Evolutionary conservation across 306 rosid genomes (phyloP), one percentile per base, ranked within the genome.

Genomic region (Hylodesmum podocarpum): DNA sequence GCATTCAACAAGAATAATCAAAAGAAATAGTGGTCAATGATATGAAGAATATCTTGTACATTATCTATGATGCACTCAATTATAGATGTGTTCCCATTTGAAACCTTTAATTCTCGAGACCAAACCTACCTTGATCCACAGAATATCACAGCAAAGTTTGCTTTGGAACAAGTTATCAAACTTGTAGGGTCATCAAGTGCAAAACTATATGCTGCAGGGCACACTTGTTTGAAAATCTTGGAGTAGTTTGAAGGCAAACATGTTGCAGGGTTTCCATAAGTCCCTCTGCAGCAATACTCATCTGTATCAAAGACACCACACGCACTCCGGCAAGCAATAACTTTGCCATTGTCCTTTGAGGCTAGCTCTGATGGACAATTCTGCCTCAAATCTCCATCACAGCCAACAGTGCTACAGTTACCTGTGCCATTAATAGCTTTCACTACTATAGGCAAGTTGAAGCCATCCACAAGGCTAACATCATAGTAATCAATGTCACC

Each of bases 381-480:
- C 72, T 81, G 84, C 77, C 86, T 86, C 91, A 89, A 78, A 77
- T 87, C 90, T 14, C 89, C 78, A 66, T 85, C 88, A 33, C 93
- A 89, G 1, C 90, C 91, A 44, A 33, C 89, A 69, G 74, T 70
- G 80, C 86, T 82, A 77, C 89, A 89, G 67, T 89, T 87, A 5
- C 91, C 91, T 2, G 66, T 85, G 31, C 91, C 91, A 78, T 83
- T 89, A 16, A 69, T 49, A 36, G 94, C 69, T n/a, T 81, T 70
- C 11, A 91, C 83, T 0, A 76, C 76, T 16, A 91, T 62, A 2
- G 96, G 89, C 76, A 91, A 29, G 77, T 91, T 87, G 80, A 91
- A 91, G 1, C 94, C 94, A 75, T 91, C 88, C 0, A 89, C 96
- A 61, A 86, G 87, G 82, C 89, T 89, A 43, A 86, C 85, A 74